Evolutionary conservation across 139 green algal genomes (phyloP).

Genomic region (Coccomyxa sp.): DNA sequence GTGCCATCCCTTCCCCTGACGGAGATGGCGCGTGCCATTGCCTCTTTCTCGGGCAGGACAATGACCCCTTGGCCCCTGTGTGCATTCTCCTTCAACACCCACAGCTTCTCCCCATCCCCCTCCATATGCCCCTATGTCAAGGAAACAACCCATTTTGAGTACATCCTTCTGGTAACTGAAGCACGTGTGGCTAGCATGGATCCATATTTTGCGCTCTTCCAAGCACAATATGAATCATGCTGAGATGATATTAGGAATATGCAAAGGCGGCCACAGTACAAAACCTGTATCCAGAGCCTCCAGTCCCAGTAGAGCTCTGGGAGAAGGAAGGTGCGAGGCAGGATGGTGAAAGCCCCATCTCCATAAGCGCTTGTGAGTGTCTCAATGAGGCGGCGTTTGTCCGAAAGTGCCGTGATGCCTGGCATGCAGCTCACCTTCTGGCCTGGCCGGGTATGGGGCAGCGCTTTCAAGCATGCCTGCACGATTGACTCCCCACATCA

Average conservation of each 20-base stretch:
- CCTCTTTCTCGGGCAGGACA: conserved; percentile 23
- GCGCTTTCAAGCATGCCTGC: conserved; percentile 29
- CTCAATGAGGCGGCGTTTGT: conserved; percentile 44
- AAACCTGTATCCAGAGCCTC: conserved; percentile 18
- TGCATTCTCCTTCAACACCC: conserved; percentile 61
- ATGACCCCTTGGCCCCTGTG: conserved; percentile 54
- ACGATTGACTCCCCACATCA: background rate
- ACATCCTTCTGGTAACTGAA: too few relatives aligned
- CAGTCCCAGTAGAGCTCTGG: conserved; percentile 54
- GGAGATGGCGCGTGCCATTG: conserved; percentile 8
- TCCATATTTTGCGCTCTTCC: too few relatives aligned
- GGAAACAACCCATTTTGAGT: too few relatives aligned
- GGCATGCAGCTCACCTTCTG: conserved; percentile 59
- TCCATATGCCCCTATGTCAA: background rate
- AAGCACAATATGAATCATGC: too few relatives aligned
- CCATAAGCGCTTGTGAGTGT: conserved; percentile 54
- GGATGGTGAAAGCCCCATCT: conserved; percentile 26
- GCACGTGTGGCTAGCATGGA: too few relatives aligned
- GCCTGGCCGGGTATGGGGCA: conserved; percentile 15
- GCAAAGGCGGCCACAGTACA: background rate
- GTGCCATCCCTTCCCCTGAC: background rate
- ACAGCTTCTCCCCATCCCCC: conserved; percentile 22
- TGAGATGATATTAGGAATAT: too few relatives aligned
- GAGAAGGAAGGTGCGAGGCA: conserved; percentile 52
- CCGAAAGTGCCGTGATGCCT: conserved; percentile 35